Evolutionary conservation across 1,284 basidiomycete genomes (phyloP), one percentile per base, ranked within the genome.

Genomic region (Sporisorium exsertum): DNA sequence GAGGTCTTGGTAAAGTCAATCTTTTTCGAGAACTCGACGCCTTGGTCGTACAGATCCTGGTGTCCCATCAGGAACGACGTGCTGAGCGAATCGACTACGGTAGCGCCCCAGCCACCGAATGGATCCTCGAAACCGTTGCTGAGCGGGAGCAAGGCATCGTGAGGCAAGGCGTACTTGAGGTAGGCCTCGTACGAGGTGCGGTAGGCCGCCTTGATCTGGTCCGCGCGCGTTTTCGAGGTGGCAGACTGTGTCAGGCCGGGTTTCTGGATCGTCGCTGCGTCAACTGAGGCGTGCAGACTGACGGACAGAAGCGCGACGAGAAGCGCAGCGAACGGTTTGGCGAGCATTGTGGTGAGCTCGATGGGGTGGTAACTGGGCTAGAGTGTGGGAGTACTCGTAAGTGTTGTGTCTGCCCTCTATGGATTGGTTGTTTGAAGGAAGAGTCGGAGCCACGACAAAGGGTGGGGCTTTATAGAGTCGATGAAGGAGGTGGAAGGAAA

Each of bases 61-160:
- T 80, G 74, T 37, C 72, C 74, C 81, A 84, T 82, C n/a, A 84
- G 33, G 57, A 73, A 59, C 15, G 78, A 71, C 0, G 82, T 83
- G 54, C 63, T 75, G 51, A 81, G 72, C 2, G 78, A 74, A 37
- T 84, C 82, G 46, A 84, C 71, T 16, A 78, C 59, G n/a, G 64
- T 77, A 13, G 81, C 82, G 3, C 81, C 82, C 82, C 82, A 84
- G 12, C 74, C 79, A 24, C 80, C 79, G 24, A 80, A 71, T 0
- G 67, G 64, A 47, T 78, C 72, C 3, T 52, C 54, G 50, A 65
- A 65, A 18, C 55, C 52, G 43, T 80, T 66, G 59, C 51, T 53
- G 20, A 81, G 59, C 5, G 81, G 79, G 1, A 70, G 50, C 9
- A 81, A 64, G 12, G 77, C 69, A 58, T 82, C 80, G 52, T 65